phyloP scores from a whole-genome alignment of 1,284 basidiomycete species.

The Ceratobasidium sp. region DNA sequence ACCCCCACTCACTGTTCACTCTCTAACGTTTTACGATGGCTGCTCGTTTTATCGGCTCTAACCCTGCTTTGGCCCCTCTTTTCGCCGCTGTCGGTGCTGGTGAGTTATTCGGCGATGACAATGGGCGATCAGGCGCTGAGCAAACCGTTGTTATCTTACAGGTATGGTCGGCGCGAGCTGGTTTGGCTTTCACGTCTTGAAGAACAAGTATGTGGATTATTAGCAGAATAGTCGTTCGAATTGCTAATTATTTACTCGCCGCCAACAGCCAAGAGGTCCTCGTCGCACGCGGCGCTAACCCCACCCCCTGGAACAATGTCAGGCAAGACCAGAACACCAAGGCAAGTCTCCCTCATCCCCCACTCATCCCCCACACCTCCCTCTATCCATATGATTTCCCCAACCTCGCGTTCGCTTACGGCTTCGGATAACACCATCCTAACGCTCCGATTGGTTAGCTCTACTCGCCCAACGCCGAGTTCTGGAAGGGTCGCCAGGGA shows the following conservation, averaged over 20 bases:
- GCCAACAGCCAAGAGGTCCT: slow-evolving; percentile 50
- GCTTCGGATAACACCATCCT: slow-evolving; percentile 32
- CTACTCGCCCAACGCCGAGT: slow-evolving; percentile 52
- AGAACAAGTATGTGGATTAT: slow-evolving; percentile 49
- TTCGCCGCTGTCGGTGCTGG: slow-evolving; percentile 53
- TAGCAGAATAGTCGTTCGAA: neutral
- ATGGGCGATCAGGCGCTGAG: neutral
- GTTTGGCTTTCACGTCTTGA: slow-evolving; percentile 53
- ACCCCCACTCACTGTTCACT: slow-evolving; percentile 28
- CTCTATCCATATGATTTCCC: neutral
- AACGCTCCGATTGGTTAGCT: slow-evolving; percentile 48
- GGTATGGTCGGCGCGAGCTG: slow-evolving; percentile 52
- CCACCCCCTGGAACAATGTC: slow-evolving; percentile 54
- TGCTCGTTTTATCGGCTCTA: slow-evolving; percentile 49
- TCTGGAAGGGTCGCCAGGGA: slow-evolving; percentile 51
- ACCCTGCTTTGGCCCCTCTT: slow-evolving; percentile 52
- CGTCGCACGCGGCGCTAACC: slow-evolving; percentile 50
- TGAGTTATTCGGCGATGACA: slow-evolving; percentile 3
- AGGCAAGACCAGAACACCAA: slow-evolving; percentile 54
- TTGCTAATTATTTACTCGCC: slow-evolving; percentile 1
- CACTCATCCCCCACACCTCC: neutral
- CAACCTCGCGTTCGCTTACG: neutral
- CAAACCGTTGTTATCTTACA: neutral
- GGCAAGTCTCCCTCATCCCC: slow-evolving; percentile 39
- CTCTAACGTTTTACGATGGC: slow-evolving; percentile 45